Evolutionary conservation across 1,284 basidiomycete genomes (phyloP).

Genomic region (Ceratobasidium sp.): DNA sequence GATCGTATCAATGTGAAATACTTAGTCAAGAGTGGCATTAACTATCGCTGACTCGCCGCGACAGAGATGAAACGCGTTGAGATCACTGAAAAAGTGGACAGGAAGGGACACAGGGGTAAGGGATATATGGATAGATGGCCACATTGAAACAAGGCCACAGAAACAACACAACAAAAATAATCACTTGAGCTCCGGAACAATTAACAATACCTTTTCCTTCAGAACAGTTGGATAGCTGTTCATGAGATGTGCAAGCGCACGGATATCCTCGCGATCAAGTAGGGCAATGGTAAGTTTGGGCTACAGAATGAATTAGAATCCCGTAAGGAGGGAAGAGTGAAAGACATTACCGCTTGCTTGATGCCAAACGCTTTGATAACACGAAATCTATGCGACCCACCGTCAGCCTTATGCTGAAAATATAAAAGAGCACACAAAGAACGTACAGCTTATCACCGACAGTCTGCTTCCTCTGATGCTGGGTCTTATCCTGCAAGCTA

Average conservation of each 20-base stretch:
- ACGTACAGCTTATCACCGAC: slow-evolving; percentile 78
- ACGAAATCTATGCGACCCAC: slow-evolving; percentile 65
- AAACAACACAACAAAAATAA: slow-evolving; percentile 13
- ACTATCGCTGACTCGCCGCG: neutral
- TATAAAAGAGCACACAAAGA: neutral
- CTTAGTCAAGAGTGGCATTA: slow-evolving; percentile 23
- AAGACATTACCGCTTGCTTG: slow-evolving; percentile 71
- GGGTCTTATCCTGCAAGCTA: slow-evolving; percentile 67
- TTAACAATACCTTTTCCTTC: slow-evolving; percentile 70
- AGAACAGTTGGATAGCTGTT: slow-evolving; percentile 84
- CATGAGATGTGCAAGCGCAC: slow-evolving; percentile 84
- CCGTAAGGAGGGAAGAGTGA: neutral
- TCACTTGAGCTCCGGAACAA: slow-evolving; percentile 39
- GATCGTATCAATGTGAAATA: slow-evolving; percentile 13
- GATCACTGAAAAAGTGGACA: neutral
- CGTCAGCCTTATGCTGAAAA: neutral
- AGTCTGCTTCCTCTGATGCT: slow-evolving; percentile 80
- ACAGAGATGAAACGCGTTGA: neutral
- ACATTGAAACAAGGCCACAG: slow-evolving; percentile 6
- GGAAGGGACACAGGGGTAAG: neutral
- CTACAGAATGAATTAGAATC: slow-evolving; percentile 53
- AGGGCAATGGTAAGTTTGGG: slow-evolving; percentile 85
- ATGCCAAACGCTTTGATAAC: slow-evolving; percentile 80
- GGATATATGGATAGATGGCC: slow-evolving; percentile 6
- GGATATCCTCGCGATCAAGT: slow-evolving; percentile 84